These are phyloP conservation scores for Argentina anserina DNA, from an alignment of 306 rosid genomes.

Conservation along the genomic window DNA sequence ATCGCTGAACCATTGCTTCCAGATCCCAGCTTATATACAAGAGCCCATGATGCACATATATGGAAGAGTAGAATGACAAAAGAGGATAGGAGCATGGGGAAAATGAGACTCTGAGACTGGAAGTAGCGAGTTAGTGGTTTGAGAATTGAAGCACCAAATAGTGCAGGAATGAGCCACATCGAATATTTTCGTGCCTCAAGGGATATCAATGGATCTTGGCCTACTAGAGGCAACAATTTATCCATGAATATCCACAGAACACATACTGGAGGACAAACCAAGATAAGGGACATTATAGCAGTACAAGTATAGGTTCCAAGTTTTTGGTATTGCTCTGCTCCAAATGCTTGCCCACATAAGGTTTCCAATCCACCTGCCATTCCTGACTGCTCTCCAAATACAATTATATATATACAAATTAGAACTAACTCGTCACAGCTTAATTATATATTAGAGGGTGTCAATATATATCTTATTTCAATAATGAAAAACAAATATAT, in stretches of 20 bases:
- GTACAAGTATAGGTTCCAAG: constrained; percentile 30
- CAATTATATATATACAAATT: not conserved
- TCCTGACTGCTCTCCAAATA: constrained; percentile 23
- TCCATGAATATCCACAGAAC: constrained; percentile 27
- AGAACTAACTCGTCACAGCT: not conserved
- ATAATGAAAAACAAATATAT: not conserved
- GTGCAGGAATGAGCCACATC: constrained; percentile 26
- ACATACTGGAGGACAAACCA: constrained; percentile 22
- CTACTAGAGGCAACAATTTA: constrained; percentile 16
- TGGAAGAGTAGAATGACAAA: constrained; percentile 31
- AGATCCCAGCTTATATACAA: constrained; percentile 34
- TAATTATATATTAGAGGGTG: not conserved
- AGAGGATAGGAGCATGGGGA: constrained; percentile 23
- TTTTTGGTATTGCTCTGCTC: constrained; percentile 26
- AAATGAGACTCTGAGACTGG: constrained; percentile 19
- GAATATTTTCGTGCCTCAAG: constrained; percentile 16
- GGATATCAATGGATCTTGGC: constrained; percentile 27
- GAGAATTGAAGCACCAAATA: constrained; percentile 29
- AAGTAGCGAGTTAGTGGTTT: constrained; percentile 24
- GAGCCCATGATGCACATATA: constrained; percentile 39
- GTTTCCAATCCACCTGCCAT: constrained; percentile 36
- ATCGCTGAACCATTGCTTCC: constrained; percentile 58
- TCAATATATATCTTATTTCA: not conserved
- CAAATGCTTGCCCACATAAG: constrained; percentile 31
- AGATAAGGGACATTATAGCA: constrained; percentile 25